These are phyloP conservation scores for Blastomyces emzantsi DNA, from an alignment of 2,329 filamentous ascomycete genomes.

Conservation along the genomic window DNA sequence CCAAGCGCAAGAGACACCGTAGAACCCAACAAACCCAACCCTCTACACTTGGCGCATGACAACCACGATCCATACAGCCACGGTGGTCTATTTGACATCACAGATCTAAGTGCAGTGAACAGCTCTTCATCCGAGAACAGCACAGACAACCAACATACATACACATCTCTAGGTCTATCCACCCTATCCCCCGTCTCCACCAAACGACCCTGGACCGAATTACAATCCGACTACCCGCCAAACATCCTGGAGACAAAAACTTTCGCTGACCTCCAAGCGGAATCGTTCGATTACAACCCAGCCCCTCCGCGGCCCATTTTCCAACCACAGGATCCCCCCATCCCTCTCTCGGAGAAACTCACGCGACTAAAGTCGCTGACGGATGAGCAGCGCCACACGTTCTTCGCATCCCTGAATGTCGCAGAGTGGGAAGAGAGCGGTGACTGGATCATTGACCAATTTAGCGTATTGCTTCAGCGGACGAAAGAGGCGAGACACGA, in stretches of 20 bases:
- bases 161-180: slow-evolving; percentile 20
- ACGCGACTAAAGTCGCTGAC: slow-evolving; percentile 30
- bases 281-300: slow-evolving; percentile 42
- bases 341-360: slow-evolving; percentile 29
- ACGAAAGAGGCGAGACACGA: slow-evolving; percentile 46
- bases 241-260: slow-evolving; percentile 38
- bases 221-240: slow-evolving; percentile 42
- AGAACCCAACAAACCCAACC: slow-evolving; percentile 14
- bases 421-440: slow-evolving; percentile 54
- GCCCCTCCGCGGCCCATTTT: slow-evolving; percentile 20
- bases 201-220: slow-evolving; percentile 22
- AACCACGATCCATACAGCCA: slow-evolving; percentile 3
- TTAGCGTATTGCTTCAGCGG: slow-evolving; percentile 42
- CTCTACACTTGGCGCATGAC: neutral
- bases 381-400: slow-evolving; percentile 36
- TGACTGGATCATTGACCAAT: slow-evolving; percentile 50
- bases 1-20: neutral
- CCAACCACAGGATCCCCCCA: slow-evolving; percentile 19
- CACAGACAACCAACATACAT: slow-evolving; percentile 10
- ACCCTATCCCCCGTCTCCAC: slow-evolving; percentile 23
- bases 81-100: slow-evolving; percentile 17
- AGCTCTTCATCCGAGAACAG: slow-evolving; percentile 11
- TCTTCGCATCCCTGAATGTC: slow-evolving; percentile 46
- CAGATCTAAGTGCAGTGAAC: slow-evolving; percentile 17
- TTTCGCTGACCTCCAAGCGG: slow-evolving; percentile 41